Conservation (phyloP, 805 yeast species). For the Starmerella geochares region DNA sequence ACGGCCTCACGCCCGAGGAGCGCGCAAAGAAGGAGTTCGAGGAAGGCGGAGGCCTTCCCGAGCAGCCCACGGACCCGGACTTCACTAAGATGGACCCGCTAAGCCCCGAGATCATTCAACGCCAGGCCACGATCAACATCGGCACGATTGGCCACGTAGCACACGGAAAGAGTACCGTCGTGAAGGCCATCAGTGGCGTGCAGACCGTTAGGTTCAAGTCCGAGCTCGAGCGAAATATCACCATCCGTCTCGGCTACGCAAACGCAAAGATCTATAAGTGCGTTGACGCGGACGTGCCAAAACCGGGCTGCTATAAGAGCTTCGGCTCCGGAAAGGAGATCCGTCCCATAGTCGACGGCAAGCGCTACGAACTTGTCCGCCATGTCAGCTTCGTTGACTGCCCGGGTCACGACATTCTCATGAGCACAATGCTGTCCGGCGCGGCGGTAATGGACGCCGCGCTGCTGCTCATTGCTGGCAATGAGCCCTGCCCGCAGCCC, state of each 20-base stretch:
- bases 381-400: conserved; percentile 98
- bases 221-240: conserved; percentile 97
- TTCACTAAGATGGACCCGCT: conserved; percentile 71
- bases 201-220: conserved; percentile 98
- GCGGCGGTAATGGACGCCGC: conserved; percentile 99
- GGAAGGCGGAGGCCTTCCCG: conserved; percentile 98
- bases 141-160: conserved; percentile 95
- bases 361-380: conserved; percentile 78
- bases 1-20: conserved; percentile 58
- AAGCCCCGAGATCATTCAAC: conserved; percentile 80
- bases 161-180: conserved; percentile 89
- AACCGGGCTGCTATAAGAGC: conserved; percentile 90
- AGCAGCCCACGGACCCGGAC: conserved; percentile 86
- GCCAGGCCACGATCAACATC: conserved; percentile 98
- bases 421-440: conserved; percentile 99
- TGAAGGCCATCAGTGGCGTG: conserved; percentile 93
- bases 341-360: conserved; percentile 79
- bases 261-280: conserved; percentile 96
- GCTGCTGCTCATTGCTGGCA: conserved; percentile 87
- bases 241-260: conserved; percentile 97
- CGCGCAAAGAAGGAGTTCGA: conserved; percentile 74
- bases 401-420: conserved; percentile 99
- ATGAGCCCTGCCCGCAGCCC: conserved; percentile 99
- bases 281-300: conserved; percentile 73
- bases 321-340: conserved; percentile 93